Conservation (phyloP, 495 filamentous ascomycete genomes). For the Hypoxylon perforatum region DNA sequence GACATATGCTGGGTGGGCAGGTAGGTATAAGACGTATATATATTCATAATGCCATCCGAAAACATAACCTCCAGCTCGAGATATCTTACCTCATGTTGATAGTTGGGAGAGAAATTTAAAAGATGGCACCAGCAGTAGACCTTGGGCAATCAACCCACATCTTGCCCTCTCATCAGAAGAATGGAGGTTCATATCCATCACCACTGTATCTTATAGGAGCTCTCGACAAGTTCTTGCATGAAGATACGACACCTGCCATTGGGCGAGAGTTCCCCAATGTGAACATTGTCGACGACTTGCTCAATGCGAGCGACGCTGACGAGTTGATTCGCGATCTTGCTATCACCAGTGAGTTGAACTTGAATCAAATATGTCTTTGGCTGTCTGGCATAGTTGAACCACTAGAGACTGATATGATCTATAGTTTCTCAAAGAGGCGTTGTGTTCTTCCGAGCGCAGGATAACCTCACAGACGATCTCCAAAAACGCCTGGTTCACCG, state of each 20-base stretch:
- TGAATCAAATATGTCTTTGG: slow-evolving; percentile 18
- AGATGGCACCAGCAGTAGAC: not conserved
- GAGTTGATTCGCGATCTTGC: slow-evolving; percentile 74
- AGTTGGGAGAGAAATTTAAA: not conserved
- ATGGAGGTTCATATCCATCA: slow-evolving; percentile 1
- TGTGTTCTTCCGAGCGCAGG: slow-evolving; percentile 81
- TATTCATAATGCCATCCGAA: not conserved
- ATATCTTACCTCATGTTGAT: not conserved
- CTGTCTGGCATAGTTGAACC: slow-evolving; percentile 2
- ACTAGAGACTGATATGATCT: not conserved
- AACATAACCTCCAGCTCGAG: not conserved
- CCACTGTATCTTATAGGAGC: slow-evolving; percentile 64
- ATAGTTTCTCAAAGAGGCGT: slow-evolving; percentile 82
- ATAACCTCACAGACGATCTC: slow-evolving; percentile 58
- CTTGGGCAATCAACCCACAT: not conserved
- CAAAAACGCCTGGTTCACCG: slow-evolving; percentile 71
- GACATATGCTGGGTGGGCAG: not conserved
- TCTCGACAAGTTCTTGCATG: slow-evolving; percentile 67
- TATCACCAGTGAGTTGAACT: slow-evolving; percentile 67
- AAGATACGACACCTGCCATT: slow-evolving; percentile 76
- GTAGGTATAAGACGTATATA: not conserved
- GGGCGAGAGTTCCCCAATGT: slow-evolving; percentile 72
- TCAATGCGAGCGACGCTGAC: slow-evolving; percentile 72
- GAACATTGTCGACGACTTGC: slow-evolving; percentile 67
- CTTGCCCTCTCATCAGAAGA: slow-evolving; percentile 3